Evolutionary conservation across 306 rosid species (phyloP).

Genomic region (Lagenaria siceraria): DNA sequence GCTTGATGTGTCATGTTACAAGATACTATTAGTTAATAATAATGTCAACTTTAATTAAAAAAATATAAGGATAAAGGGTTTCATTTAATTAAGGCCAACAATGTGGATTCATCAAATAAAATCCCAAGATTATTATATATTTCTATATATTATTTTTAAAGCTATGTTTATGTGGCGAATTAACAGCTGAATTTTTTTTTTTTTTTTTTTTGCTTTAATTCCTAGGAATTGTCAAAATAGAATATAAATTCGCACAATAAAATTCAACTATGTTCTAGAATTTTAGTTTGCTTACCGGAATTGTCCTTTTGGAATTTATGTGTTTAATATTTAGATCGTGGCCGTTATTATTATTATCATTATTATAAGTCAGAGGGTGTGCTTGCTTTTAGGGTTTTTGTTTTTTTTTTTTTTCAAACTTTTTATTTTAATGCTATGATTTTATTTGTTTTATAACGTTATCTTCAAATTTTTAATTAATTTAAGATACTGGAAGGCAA

Average conservation of each 20-base stretch:
- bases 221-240: background rate
- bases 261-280: background rate
- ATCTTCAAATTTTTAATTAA: background rate
- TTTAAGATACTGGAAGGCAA: no score
- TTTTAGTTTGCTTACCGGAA: background rate
- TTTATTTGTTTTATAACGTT: background rate
- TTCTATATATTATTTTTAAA: background rate
- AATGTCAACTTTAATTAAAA: background rate
- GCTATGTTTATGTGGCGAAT: background rate
- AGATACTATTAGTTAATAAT: background rate
- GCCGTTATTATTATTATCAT: background rate
- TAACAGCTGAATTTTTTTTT: background rate
- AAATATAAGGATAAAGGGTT: background rate
- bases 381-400: background rate
- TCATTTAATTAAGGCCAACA: background rate
- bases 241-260: background rate
- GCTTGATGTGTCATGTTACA: background rate
- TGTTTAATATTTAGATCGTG: background rate
- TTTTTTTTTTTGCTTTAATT: background rate
- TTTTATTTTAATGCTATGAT: background rate
- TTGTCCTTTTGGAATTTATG: background rate
- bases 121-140: background rate
- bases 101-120: background rate
- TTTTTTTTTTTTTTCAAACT: background rate
- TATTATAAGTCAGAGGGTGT: background rate